A percentile compares a stretch with the other conserved stretches of the same genome.
These are phyloP conservation scores for Neospermospora avenae DNA, from an alignment of 2,329 filamentous ascomycete genomes.

Conservation along the genomic window DNA sequence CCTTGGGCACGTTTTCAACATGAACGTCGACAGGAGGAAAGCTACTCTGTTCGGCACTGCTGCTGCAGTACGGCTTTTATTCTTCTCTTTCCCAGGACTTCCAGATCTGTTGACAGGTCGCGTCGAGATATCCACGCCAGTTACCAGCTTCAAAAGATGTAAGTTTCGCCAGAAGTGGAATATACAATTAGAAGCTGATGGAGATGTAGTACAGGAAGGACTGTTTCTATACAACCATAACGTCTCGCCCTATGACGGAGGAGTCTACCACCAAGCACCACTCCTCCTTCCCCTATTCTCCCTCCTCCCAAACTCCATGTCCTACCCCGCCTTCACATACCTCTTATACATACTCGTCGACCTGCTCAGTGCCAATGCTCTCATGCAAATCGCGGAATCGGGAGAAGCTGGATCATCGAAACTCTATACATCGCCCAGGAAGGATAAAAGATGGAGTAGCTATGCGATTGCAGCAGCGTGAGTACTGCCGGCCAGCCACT, in stretches of 20 bases:
- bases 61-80: conserved; percentile 71
- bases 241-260: conserved; percentile 95
- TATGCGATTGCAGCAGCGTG: conserved; percentile 77
- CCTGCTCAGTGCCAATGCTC: conserved; percentile 74
- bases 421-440: conserved; percentile 75
- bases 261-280: conserved; percentile 78
- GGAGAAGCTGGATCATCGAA: conserved; percentile 72
- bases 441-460: conserved; percentile 70
- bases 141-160: conserved; percentile 98
- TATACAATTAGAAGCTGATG: conserved; percentile 15
- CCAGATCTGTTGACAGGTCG: conserved; percentile 83
- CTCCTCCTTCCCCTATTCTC: conserved; percentile 89
- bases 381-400: conserved; percentile 77
- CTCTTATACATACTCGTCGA: conserved; percentile 80
- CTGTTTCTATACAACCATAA: conserved; percentile 95
- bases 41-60: conserved; percentile 71
- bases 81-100: conserved; percentile 81
- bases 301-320: conserved; percentile 68
- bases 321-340: conserved; percentile 70
- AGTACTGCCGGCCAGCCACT: conserved; percentile 27
- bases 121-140: conserved; percentile 94
- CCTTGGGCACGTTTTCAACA: conserved; percentile 30
- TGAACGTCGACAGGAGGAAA: conserved; percentile 57
- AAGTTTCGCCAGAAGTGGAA: conserved; percentile 41
- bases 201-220: conserved; percentile 78